A percentile compares a stretch with the other conserved stretches of the same genome.
Conservation (phyloP, 1,284 basidiomycete species). For the Boletus hoseneyae region DNA sequence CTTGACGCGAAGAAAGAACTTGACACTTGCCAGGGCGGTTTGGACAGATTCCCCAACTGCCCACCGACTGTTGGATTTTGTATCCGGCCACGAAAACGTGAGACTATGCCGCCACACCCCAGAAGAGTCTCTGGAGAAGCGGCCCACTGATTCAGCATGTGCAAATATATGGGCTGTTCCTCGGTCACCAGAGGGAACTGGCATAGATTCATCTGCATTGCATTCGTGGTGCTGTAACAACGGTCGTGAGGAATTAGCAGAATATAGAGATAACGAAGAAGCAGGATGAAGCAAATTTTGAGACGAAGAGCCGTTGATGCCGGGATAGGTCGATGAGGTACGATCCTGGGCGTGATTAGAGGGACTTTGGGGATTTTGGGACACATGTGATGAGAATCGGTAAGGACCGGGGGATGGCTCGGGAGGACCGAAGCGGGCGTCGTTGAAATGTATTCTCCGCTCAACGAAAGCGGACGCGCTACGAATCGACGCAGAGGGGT, state of each 20-base stretch:
- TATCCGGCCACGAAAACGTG: conserved; percentile 67
- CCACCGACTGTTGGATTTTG: conserved; percentile 68
- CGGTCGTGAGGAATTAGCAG: conserved; percentile 35
- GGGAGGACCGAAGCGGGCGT: conserved; percentile 31
- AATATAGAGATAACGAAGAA: conserved; percentile 38
- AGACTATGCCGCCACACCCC: conserved; percentile 63
- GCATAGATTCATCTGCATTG: conserved; percentile 14
- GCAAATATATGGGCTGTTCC: conserved; percentile 52
- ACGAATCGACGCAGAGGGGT: conserved; percentile 48
- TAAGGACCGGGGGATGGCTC: conserved; percentile 20
- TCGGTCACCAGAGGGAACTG: conserved; percentile 26
- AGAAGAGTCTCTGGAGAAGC: conserved; percentile 49
- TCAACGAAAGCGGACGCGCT: conserved; percentile 53
- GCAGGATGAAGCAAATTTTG: conserved; percentile 26
- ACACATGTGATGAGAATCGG: conserved; percentile 23
- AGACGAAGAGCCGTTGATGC: conserved; percentile 21
- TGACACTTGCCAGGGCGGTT: conserved; percentile 62
- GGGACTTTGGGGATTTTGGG: conserved; percentile 19
- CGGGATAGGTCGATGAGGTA: conserved; percentile 4
- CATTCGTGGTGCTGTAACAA: conserved; percentile 25
- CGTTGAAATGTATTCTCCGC: conserved; percentile 50
- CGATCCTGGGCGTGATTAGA: conserved; percentile 14
- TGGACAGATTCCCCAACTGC: conserved; percentile 71
- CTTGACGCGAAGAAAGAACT: conserved; percentile 68
- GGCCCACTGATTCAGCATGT: conserved; percentile 54